Evolutionary conservation across 805 yeast species (phyloP), one percentile per base, ranked within the genome.

Genomic region (Isabelozyma gotoi): DNA sequence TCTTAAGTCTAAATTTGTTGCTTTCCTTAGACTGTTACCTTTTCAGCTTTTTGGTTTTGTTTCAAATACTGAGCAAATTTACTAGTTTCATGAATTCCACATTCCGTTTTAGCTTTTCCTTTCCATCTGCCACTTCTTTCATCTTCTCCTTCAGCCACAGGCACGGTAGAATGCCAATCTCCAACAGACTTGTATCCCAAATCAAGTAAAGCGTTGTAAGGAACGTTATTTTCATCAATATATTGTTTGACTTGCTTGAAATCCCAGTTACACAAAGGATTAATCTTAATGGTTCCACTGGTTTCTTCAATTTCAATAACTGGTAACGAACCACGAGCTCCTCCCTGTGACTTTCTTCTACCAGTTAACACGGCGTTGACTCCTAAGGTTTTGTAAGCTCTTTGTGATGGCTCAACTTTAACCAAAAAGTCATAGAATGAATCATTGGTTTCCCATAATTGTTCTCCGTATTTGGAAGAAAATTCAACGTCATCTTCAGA

Each of bases 91-190:
- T 92, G 98, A 42, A 92, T 90, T 2, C 98, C 98, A 67, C 98
- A 92, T 62, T 92, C 98, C 0, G 96, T 89, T 71, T 92, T 92
- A 8, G 81, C 76, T 60, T 85, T 78, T 2, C 97, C 97, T 71
- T 86, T 85, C 98, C 98, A 92, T 57, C 98, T 79, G 1, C 98
- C 98, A n/a, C 94, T 81, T 51, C 98, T 78, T 63, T 92, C 98
- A 59, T 92, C 97, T 60, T 89, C 97, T 7, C 95, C 96, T 36
- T 86, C 96, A 6, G 70, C 76, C 8, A 88, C 96, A 2, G 98
- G 97, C 21, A 68, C 81, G 0, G 98, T 92, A 1, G 96, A 88
- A 63, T 92, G 98, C 79, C 91, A 92, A 63, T 92, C 98, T 1
- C 98, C 98, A 12, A 92, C 79, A 0, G 96, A 88, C 57, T 89